Percentiles rank a stretch among this genome's conserved stretches.
phyloP scores from a whole-genome alignment of 2,329 filamentous ascomycete species.

The Cladophialophora bantiana region DNA sequence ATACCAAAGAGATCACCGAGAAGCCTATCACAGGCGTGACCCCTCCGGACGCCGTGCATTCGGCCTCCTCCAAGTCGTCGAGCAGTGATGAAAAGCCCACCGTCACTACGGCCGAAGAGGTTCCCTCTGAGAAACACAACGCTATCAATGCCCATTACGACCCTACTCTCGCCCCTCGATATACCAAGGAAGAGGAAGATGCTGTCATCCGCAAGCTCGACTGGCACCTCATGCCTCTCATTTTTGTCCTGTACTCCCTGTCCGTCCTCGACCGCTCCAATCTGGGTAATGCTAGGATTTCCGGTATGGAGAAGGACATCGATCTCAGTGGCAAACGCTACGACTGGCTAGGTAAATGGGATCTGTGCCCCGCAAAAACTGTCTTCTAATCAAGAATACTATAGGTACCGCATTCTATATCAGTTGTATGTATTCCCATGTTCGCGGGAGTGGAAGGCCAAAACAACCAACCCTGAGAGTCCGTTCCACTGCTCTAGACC shows the following conservation, averaged over 20 bases:
- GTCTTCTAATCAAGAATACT: too few species aligned
- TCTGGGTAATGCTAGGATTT: conserved; percentile 62
- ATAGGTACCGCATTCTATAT: conserved; percentile 61
- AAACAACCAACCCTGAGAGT: not conserved
- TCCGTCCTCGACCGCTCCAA: conserved; percentile 60
- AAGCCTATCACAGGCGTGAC: conserved; percentile 17
- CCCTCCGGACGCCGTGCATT: conserved; percentile 5
- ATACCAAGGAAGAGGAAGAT: conserved; percentile 34
- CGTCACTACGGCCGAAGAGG: conserved; percentile 25
- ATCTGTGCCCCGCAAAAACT: too few species aligned
- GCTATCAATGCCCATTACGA: conserved; percentile 26
- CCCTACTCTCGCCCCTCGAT: conserved; percentile 21
- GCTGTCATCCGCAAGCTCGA: conserved; percentile 37
- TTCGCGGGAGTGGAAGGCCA: not conserved
- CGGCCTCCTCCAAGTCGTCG: conserved; percentile 11
- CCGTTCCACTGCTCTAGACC: not conserved
- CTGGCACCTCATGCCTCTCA: conserved; percentile 40
- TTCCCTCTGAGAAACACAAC: conserved; percentile 21
- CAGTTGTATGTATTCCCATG: conserved; percentile 47
- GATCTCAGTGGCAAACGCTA: conserved; percentile 56
- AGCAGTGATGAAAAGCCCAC: conserved; percentile 29
- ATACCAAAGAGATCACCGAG: conserved; percentile 23
- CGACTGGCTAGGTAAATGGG: conserved; percentile 50
- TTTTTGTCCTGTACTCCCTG: conserved; percentile 36
- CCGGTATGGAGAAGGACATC: conserved; percentile 61